A percentile compares a stretch with the other conserved stretches of the same genome.
phyloP scores from a whole-genome alignment of 257 asterid genomes.

The Solanum boliviense region DNA sequence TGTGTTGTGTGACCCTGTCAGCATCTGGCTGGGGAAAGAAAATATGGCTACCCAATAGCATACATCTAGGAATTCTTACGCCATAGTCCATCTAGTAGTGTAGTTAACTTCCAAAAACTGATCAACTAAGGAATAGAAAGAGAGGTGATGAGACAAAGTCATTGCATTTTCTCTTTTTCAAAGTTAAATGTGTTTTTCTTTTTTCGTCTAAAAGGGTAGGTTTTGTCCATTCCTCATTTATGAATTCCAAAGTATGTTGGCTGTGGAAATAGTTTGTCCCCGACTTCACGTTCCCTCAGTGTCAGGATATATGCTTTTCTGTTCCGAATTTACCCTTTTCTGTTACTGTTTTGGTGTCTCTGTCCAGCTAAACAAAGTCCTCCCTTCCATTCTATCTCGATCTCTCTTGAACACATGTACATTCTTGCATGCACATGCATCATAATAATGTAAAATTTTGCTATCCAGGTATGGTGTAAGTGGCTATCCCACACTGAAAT shows the following conservation, averaged over 20 bases:
- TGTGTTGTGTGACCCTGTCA: not conserved
- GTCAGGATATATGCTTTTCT: not conserved
- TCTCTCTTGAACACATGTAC: not conserved
- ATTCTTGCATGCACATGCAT: not conserved
- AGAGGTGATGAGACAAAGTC: not conserved
- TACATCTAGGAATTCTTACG: not conserved
- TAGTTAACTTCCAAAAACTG: not conserved
- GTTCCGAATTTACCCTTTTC: not conserved
- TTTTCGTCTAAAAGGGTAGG: not conserved
- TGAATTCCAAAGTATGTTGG: not conserved
- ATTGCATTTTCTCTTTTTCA: not conserved
- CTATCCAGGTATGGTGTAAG: conserved; percentile 41
- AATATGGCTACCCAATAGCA: not conserved
- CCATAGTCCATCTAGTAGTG: not conserved
- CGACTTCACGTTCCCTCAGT: not conserved
- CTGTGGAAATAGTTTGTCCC: not conserved
- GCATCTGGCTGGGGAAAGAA: not conserved
- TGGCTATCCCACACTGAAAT: conserved; percentile 60
- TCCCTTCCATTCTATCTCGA: not conserved
- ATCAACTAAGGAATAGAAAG: not conserved
- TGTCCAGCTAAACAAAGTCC: not conserved
- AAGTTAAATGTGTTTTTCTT: not conserved
- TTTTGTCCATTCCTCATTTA: not conserved
- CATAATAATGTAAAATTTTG: not conserved
- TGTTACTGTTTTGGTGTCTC: not conserved